Base-by-base conservation (phyloP, 352 stramenopile species). In the Globisporangium parvum region DNA sequence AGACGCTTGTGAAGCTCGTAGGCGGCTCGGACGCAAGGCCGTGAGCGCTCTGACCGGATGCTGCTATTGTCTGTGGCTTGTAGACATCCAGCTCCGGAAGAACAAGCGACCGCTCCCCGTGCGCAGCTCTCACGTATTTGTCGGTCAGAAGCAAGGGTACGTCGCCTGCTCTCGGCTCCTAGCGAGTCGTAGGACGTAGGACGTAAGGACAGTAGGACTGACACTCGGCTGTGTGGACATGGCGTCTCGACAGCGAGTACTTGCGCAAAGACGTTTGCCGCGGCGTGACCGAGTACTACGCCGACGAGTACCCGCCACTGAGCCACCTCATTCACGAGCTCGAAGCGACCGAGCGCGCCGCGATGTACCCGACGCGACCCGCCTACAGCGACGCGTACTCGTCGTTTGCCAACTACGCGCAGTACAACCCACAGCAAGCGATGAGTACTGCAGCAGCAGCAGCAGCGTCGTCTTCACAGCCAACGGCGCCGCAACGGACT, bases 91-190 rank as follows among this genome's bases (percentile, higher is more conserved):
- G 63, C 46, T 93, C 15, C 71, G 81, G 18, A 69, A 73, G 24
- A 84, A 85, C 51, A 88, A 93, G 44, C 75, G 71, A 12, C 80
- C 80, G 28, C 53, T 93, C 15, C 69, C 75, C 47, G 63, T 77
- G 47, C 71, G 65, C 37, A 59, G 70, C 23, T 92, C 79, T 6
- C 70, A 83, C 17, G 71, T 88, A 8, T 95, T 77, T 57, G 75
- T 95, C 28, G 71, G 70, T n/a, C 70, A 77, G 49, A 95, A 95
- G 62, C 74, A 91, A 85, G 78, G 75, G 84, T 94, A 71, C n/a
- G 74, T 21, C 20, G 31, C 23, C 24, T 40, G 23, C 24, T 51
- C 44, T 53, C 15, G 20, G 10, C 2, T 47, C 8, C 46, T n/a
- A 51, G 20, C 28, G 4, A n/a, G 20, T n/a, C 18, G 39, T 14